phyloP scores from a whole-genome alignment of 108 stramenopile species.

The Chaetoceros muelleri region DNA sequence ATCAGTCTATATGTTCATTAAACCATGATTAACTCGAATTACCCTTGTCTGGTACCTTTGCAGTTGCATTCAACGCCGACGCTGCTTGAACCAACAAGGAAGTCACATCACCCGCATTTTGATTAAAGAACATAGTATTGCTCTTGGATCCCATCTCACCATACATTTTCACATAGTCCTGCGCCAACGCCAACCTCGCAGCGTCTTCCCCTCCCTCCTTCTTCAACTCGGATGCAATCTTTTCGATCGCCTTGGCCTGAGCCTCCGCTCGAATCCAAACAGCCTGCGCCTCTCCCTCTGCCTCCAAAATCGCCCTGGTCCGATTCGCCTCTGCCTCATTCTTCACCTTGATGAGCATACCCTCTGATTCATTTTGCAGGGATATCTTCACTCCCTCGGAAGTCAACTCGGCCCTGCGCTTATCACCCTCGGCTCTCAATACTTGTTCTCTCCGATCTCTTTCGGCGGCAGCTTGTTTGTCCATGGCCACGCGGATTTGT shows the following conservation, averaged over 20 bases:
- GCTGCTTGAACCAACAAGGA: conserved; percentile 75
- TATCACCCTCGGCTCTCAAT: conserved; percentile 91
- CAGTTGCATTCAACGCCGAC: conserved; percentile 50
- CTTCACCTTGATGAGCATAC: conserved; percentile 77
- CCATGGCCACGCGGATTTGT: conserved; percentile 94
- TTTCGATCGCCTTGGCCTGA: conserved; percentile 75
- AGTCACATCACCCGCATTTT: conserved; percentile 84
- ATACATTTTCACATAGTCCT: conserved; percentile 93
- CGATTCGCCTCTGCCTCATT: conserved; percentile 92
- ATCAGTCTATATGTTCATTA: too few relatives aligned
- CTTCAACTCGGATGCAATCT: conserved; percentile 50
- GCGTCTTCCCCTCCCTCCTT: conserved; percentile 76
- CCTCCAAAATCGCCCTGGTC: conserved; percentile 70
- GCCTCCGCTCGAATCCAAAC: conserved; percentile 76
- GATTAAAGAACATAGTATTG: conserved; percentile 96
- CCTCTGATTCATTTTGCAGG: conserved; percentile 95
- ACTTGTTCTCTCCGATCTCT: conserved; percentile 90
- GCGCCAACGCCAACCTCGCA: conserved; percentile 83
- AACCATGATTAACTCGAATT: too few relatives aligned
- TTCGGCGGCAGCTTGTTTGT: conserved; percentile 97
- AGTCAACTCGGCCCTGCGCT: conserved; percentile 79
- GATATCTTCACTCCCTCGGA: conserved; percentile 94
- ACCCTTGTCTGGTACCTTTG: too few relatives aligned
- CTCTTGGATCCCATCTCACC: conserved; percentile 90
- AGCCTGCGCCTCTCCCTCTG: conserved; percentile 87